Evolutionary conservation across 768 basidiomycete species (phyloP).

Genomic region (Trametes villosa): DNA sequence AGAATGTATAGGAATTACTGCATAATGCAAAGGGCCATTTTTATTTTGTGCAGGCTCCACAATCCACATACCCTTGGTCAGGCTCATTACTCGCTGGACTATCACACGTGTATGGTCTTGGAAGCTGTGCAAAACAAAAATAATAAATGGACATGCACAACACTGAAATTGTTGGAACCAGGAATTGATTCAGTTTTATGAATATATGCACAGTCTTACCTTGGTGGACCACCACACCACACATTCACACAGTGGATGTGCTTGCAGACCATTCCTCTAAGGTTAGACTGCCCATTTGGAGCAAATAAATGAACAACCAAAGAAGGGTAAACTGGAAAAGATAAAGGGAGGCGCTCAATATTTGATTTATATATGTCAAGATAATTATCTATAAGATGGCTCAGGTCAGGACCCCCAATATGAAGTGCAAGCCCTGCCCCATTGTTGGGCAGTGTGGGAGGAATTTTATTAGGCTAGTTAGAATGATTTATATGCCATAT

Average conservation of each 20-base stretch:
- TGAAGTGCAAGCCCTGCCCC: not conserved
- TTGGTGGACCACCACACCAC: not conserved
- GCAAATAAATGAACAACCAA: not conserved
- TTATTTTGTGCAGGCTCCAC: constrained; percentile 15
- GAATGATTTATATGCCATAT: too few relatives aligned
- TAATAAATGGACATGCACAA: not conserved
- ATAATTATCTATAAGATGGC: not conserved
- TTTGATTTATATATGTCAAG: not conserved
- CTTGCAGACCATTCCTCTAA: not conserved
- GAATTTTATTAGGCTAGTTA: not conserved
- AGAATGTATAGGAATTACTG: not conserved
- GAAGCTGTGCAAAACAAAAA: not conserved
- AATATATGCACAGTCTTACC: not conserved
- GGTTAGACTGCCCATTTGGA: not conserved
- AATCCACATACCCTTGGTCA: constrained; percentile 35
- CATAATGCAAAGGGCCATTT: not conserved
- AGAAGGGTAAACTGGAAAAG: too few relatives aligned
- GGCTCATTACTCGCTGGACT: constrained; percentile 12
- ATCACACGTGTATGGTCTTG: constrained; percentile 30
- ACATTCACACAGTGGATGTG: not conserved
- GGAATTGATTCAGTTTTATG: not conserved
- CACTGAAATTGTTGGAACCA: not conserved
- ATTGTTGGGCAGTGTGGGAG: too few relatives aligned
- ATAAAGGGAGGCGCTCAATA: too few relatives aligned
- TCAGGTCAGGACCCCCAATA: not conserved